phyloP scores from a whole-genome alignment of 2,329 filamentous ascomycete species.

The Neonectria hederae region DNA sequence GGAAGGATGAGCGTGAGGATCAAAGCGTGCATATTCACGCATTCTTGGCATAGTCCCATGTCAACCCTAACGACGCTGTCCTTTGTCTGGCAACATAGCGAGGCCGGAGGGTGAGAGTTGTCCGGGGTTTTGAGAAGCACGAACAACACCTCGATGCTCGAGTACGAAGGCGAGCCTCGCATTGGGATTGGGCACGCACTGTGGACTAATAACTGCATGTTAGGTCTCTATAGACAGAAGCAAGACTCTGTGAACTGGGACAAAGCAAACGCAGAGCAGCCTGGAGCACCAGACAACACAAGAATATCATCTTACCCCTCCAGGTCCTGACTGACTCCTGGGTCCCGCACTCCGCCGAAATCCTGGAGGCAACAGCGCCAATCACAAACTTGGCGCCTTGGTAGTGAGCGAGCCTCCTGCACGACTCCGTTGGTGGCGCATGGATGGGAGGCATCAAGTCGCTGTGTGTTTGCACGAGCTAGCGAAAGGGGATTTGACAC shows the following conservation, averaged over 20 bases:
- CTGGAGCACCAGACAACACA: not conserved
- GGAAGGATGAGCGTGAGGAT: not conserved
- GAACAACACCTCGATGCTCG: not conserved
- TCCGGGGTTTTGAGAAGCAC: not conserved
- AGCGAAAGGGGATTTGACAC: constrained; percentile 6
- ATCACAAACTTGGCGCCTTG: constrained; percentile 22
- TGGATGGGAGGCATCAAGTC: constrained; percentile 11
- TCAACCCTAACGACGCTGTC: not conserved
- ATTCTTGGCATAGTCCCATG: not conserved
- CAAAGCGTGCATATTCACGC: constrained; percentile 15
- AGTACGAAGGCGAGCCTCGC: not conserved
- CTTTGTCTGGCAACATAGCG: not conserved
- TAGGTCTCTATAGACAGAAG: too few species aligned
- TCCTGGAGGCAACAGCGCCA: constrained; percentile 24
- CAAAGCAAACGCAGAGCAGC: not conserved
- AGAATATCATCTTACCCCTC: constrained; percentile 31
- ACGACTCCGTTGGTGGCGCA: constrained; percentile 26
- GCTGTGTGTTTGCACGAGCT: constrained; percentile 27
- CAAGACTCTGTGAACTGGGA: not conserved
- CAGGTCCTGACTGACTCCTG: constrained; percentile 5
- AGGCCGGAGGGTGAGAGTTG: constrained; percentile 2
- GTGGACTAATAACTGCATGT: not conserved
- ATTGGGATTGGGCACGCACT: not conserved
- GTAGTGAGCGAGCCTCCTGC: constrained; percentile 7
- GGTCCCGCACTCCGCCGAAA: constrained; percentile 21